Evolutionary conservation across 2,329 filamentous ascomycete genomes (phyloP), one percentile per base, ranked within the genome.

Genomic region (Aspergillus candidus): DNA sequence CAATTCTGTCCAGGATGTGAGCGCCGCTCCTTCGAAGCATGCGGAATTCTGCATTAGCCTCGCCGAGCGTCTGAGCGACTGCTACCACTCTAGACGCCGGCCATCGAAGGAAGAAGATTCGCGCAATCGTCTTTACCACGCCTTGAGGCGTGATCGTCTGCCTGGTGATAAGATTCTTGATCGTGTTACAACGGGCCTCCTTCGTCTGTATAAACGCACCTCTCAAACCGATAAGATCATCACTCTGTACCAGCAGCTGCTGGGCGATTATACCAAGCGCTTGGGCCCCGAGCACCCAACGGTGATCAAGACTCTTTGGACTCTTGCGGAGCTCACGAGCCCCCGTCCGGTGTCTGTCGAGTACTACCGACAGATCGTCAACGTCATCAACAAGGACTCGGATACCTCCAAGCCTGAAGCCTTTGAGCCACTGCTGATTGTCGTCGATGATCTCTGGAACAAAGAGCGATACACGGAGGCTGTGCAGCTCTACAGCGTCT

Each of bases 1-100:
- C 11, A 59, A 61, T 13, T 72, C 69, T 0, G 57, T 72, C 42
- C 52, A 72, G 29, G 68, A 74, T 44, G 69, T 77, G 22, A 10
- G 22, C 1, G 60, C 61, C 1, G 60, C 75, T 27, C 69, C 72
- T 0, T 53, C 60, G 1, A 63, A 63, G 1, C 66, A 73, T 47
- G 57, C 68, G 1, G 67, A 75, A n/a, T 65, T 71, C 47, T 70
- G 65, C 6, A 62, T 78, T 4, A 62, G 71, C 11, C 61, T 77
- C 2, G 72, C 73, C 3, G 67, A 73, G 44, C 63, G 63, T 2
- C 63, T 78, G 13, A 69, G 68, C 0, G 60, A 71, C 29, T 73
- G 69, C 51, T 75, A 77, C 50, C 57, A 61, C 41, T 56, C 55
- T n/a, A 62, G 65, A 11, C 61, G 62, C 17, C 61, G 65, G 12